These are phyloP conservation scores for Eimeria maxima DNA, from an alignment of 169 alveolate species.

Conservation along the genomic window DNA sequence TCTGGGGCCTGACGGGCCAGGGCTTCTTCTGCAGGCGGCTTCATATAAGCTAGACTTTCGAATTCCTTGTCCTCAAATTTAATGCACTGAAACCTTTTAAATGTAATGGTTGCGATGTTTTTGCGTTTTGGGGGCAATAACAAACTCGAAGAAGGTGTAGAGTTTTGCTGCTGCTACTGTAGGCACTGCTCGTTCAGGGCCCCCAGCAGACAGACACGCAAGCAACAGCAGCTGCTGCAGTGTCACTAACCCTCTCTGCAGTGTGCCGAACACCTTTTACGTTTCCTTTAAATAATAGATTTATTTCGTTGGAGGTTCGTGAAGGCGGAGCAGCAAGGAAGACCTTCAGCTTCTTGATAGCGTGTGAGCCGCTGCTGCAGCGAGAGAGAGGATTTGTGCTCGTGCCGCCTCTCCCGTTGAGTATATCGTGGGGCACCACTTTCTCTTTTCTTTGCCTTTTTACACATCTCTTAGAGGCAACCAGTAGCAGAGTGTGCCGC, in stretches of 20 bases:
- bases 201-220: constrained; percentile 1
- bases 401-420: background rate
- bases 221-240: background rate
- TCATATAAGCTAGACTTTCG: background rate
- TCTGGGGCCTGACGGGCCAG: background rate
- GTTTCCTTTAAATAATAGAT: background rate
- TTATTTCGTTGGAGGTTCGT: background rate
- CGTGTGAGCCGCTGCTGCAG: constrained; percentile 17
- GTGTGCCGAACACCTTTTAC: background rate
- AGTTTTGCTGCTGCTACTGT: background rate
- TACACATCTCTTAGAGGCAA: background rate
- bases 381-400: background rate
- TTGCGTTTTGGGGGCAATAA: background rate
- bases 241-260: background rate
- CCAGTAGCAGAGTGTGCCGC: background rate
- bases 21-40: background rate
- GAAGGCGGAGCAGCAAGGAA: background rate
- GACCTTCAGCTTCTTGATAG: background rate
- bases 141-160: background rate
- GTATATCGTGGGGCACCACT: constrained; percentile 2
- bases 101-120: background rate
- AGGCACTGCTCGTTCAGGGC: background rate
- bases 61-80: too few species aligned
- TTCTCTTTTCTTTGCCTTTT: background rate
- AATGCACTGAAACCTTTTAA: background rate